A percentile compares a stretch with the other conserved stretches of the same genome.
Conservation (phyloP, 192 early-diverging fungal species). For the Coemansia sp. region DNA sequence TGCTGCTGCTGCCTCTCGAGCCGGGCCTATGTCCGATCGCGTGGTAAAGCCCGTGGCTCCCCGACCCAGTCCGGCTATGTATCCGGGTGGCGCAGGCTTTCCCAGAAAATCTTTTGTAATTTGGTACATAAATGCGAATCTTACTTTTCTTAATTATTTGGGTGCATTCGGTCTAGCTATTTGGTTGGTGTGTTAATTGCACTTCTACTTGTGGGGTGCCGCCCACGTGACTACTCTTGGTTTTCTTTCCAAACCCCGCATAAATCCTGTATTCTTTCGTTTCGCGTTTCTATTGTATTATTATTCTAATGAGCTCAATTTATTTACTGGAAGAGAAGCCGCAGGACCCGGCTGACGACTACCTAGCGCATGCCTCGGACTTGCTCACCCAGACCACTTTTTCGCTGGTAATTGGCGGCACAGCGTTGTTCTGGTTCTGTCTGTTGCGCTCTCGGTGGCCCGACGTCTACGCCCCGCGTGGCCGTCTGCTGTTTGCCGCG, state of each 20-base stretch:
- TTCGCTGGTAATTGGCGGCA: conserved; percentile 38
- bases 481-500: conserved; percentile 45
- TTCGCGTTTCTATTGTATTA: conserved; percentile 1
- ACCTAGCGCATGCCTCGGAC: conserved; percentile 51
- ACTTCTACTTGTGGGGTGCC: no score
- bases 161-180: no score
- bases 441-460: conserved; percentile 57
- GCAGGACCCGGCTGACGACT: conserved; percentile 33
- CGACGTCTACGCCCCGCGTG: conserved; percentile 53
- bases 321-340: not conserved
- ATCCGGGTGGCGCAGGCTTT: conserved; percentile 91
- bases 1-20: conserved; percentile 65
- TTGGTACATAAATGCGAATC: conserved; percentile 19
- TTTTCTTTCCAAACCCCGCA: not conserved
- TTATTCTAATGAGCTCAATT: not conserved
- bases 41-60: conserved; percentile 98
- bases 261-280: not conserved
- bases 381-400: conserved; percentile 51
- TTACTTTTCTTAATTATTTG: no score
- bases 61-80: conserved; percentile 95
- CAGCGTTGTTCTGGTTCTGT: conserved; percentile 49
- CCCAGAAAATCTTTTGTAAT: conserved; percentile 85
- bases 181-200: no score
- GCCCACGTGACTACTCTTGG: no score
- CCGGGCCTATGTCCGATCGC: conserved; percentile 96